Percentiles rank a stretch among this genome's conserved stretches.
Conservation (phyloP, 2,329 filamentous ascomycete species). For the Hypocreales sp. region DNA sequence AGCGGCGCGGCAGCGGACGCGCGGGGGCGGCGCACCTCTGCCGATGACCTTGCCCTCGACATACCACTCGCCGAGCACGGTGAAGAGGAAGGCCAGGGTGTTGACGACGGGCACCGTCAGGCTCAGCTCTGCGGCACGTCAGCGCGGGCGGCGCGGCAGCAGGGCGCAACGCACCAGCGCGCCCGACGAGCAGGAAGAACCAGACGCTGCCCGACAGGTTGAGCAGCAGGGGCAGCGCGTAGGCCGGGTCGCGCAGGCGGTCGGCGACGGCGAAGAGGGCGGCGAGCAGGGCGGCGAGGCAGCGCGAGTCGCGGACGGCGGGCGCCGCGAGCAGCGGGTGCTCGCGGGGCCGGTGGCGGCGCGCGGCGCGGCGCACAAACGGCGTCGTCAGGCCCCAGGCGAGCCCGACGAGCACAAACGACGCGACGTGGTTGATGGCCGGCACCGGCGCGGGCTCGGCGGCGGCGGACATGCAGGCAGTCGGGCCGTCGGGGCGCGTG, state of each 20-base stretch:
- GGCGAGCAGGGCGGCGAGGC: constrained; percentile 60
- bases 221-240: constrained; percentile 69
- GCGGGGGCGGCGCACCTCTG: constrained; percentile 36
- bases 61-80: constrained; percentile 88
- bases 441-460: neutral
- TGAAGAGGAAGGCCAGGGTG: constrained; percentile 89
- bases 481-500: neutral
- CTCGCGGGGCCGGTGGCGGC: constrained; percentile 50
- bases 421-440: constrained; percentile 64
- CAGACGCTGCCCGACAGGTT: constrained; percentile 90
- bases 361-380: constrained; percentile 79
- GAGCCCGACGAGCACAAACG: constrained; percentile 79
- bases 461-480: neutral
- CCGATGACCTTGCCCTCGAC: constrained; percentile 84
- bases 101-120: constrained; percentile 92
- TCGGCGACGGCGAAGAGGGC: no score
- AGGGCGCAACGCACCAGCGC: constrained; percentile 54
- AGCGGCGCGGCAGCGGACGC: constrained; percentile 1
- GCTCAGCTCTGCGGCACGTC: constrained; percentile 52
- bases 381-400: constrained; percentile 89
- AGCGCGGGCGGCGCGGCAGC: neutral
- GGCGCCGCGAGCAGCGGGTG: constrained; percentile 38
- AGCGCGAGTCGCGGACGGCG: constrained; percentile 38
- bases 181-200: constrained; percentile 90
- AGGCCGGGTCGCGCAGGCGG: constrained; percentile 64